phyloP scores from a whole-genome alignment of 768 basidiomycete species.

The Boletus barrowsii region DNA sequence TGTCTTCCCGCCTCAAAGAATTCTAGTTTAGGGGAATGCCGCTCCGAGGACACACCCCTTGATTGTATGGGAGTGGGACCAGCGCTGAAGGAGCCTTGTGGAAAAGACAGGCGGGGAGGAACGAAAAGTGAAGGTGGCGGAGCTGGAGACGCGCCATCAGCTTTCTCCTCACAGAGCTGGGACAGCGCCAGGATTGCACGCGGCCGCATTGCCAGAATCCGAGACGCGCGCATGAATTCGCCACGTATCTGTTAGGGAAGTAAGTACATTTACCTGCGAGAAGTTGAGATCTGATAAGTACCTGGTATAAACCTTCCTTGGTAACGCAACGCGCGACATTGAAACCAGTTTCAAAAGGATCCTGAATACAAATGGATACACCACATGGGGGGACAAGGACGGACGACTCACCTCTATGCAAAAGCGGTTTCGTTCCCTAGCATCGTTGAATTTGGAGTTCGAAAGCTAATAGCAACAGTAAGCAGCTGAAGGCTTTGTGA shows the following conservation, averaged over 20 bases:
- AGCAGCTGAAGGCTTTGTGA: neutral
- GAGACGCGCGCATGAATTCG: constrained; percentile 94
- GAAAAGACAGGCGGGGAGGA: constrained; percentile 45
- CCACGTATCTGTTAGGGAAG: constrained; percentile 79
- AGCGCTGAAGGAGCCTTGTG: constrained; percentile 70
- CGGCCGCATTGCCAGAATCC: constrained; percentile 76
- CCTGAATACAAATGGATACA: constrained; percentile 43
- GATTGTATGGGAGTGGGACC: constrained; percentile 59
- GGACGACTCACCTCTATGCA: constrained; percentile 79
- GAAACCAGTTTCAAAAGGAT: constrained; percentile 95
- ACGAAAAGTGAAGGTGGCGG: constrained; percentile 41
- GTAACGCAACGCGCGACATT: constrained; percentile 97
- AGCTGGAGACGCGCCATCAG: constrained; percentile 42
- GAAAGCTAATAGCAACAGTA: constrained; percentile 39
- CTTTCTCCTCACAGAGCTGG: constrained; percentile 89
- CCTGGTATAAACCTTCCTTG: constrained; percentile 92
- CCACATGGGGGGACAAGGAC: neutral
- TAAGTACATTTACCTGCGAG: neutral
- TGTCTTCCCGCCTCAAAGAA: constrained; percentile 44
- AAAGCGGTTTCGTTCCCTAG: constrained; percentile 87
- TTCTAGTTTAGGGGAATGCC: constrained; percentile 49
- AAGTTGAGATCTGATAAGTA: constrained; percentile 27
- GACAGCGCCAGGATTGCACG: constrained; percentile 80
- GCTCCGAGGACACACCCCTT: constrained; percentile 40
- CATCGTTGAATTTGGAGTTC: constrained; percentile 56